Base-by-base conservation (phyloP, 2,329 filamentous ascomycete species). In the Ophiostoma montium region DNA sequence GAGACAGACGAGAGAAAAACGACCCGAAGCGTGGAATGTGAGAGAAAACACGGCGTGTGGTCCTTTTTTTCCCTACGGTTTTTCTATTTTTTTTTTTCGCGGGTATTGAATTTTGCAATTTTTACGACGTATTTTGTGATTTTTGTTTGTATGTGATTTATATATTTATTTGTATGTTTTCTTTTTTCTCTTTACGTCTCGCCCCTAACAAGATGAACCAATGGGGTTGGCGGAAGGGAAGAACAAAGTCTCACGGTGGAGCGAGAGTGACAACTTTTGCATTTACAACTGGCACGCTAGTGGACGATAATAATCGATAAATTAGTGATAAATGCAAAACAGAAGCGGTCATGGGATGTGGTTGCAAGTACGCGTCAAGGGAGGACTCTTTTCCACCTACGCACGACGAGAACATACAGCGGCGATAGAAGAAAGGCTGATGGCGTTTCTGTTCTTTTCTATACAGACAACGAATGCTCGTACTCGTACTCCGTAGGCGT, bases 121-220 rank as follows among this genome's bases (percentile, higher is more conserved):
- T 16, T 19, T 19, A 21, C 13, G 23, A 8, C 23, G 23, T 38
- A 35, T 35, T 38, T 19, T 10, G 15, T 36, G 16, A 30, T 42
- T 42, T 42, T 21, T 35, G 13, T 27, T n/a, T 30, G n/a, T n/a
- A 23, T 19, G 2, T 19, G 5, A 19, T 38, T 21, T 36, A n/a
- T 16, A 13, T 11, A 35, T 21, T 30, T 30, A 42, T 16, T 42
- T 30, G 21, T n/a, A 13, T 42, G 39, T 42, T 42, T 42, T 42
- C 39, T 42, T 42, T 42, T 31, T 42, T 42, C 39, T 42, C 16
- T 15, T 42, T 42, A 31, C 39, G 39, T 42, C 39, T 42, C 30
- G 39, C 39, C 23, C 39, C 39, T 30, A 42, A 27, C 5, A 5
- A 10, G 13, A 12, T 16, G 23, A 23, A 30, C 39, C 39, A 42